Conservation (phyloP, 805 yeast genomes). For the Myxozyma neotropica region DNA sequence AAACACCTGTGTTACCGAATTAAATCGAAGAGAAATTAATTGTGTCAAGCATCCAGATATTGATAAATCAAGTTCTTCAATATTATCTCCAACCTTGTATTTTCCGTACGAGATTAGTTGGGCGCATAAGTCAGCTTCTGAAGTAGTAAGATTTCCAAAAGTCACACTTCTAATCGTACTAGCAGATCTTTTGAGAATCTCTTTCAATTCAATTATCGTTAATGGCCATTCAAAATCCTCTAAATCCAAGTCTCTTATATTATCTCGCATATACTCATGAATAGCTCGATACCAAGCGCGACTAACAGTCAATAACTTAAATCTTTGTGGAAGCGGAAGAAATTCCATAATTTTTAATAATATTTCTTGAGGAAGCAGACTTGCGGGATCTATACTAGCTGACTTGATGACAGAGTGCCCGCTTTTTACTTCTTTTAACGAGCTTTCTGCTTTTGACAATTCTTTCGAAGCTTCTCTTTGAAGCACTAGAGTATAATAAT, state of each 20-base stretch:
- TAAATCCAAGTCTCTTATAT: neutral
- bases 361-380: constrained; percentile 7
- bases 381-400: neutral
- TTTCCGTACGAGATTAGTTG: neutral
- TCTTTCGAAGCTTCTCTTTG: neutral
- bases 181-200: neutral
- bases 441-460: neutral
- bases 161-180: neutral
- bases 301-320: neutral
- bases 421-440: neutral
- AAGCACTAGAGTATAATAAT: neutral
- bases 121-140: neutral
- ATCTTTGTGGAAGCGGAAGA: constrained; percentile 4
- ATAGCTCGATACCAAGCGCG: neutral
- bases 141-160: neutral
- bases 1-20: constrained; percentile 1
- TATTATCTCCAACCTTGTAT: neutral
- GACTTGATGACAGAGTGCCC: neutral
- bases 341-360: constrained; percentile 13
- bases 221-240: constrained; percentile 9
- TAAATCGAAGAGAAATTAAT: neutral
- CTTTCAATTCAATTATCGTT: neutral
- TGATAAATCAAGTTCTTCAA: neutral
- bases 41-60: neutral
- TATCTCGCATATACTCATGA: neutral